Percentiles rank a stretch among this genome's conserved stretches.
phyloP scores from a whole-genome alignment of 2,329 filamentous ascomycete species.

The Diplodia corticola region DNA sequence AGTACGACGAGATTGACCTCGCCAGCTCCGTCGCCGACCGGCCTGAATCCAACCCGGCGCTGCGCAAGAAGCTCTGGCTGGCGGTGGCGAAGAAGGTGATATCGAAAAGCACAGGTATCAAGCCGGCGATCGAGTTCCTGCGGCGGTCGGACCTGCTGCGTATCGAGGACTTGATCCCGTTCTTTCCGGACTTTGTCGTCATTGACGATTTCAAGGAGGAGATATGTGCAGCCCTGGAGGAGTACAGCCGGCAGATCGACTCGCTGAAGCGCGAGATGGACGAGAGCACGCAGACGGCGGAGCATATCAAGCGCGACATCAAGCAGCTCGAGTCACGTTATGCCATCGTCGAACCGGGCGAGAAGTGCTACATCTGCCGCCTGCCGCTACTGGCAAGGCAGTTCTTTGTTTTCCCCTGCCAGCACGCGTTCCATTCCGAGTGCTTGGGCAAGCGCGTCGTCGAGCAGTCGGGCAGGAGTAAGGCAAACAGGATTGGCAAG shows the following conservation, averaged over 20 bases:
- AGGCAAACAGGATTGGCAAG: slow-evolving; percentile 78
- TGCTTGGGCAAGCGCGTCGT: slow-evolving; percentile 85
- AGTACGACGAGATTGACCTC: slow-evolving; percentile 85
- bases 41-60: slow-evolving; percentile 58
- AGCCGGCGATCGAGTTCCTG: slow-evolving; percentile 82
- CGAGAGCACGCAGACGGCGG: slow-evolving; percentile 81
- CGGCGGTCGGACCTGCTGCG: slow-evolving; percentile 86
- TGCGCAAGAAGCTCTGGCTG: slow-evolving; percentile 94
- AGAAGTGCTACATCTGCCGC: slow-evolving; percentile 87
- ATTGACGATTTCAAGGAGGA: slow-evolving; percentile 99
- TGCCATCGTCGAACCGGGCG: slow-evolving; percentile 93
- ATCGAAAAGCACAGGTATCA: slow-evolving; percentile 81
- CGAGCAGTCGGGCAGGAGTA: slow-evolving; percentile 74
- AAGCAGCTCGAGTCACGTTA: slow-evolving; percentile 82
- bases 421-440: slow-evolving; percentile 96
- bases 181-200: slow-evolving; percentile 97
- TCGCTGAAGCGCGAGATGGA: slow-evolving; percentile 91
- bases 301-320: slow-evolving; percentile 89
- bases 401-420: slow-evolving; percentile 98
- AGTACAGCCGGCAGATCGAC: slow-evolving; percentile 91
- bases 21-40: slow-evolving; percentile 77
- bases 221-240: slow-evolving; percentile 89
- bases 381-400: slow-evolving; percentile 84
- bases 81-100: slow-evolving; percentile 95
- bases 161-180: slow-evolving; percentile 96